A percentile compares a stretch with the other conserved stretches of the same genome.
phyloP scores from a whole-genome alignment of 2,329 filamentous ascomycete genomes.

The Beauveria australis region DNA sequence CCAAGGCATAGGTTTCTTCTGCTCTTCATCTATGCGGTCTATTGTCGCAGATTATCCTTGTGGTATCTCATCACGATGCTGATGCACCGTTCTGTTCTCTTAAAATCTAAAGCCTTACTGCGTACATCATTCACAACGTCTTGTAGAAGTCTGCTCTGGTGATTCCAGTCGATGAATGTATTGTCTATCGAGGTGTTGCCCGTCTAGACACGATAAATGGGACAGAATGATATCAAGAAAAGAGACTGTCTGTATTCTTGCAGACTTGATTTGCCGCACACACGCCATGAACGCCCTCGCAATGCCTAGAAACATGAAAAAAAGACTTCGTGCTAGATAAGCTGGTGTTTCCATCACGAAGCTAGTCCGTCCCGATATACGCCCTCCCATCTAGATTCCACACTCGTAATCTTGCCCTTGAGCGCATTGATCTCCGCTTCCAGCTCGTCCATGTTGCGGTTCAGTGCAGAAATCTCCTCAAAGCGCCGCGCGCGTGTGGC shows the following conservation, averaged over 20 bases:
- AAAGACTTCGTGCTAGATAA: not conserved
- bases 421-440: conserved; percentile 66
- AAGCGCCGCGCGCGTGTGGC: conserved; percentile 71
- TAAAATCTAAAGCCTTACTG: not conserved
- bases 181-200: not conserved
- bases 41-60: not conserved
- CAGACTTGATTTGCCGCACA: not conserved
- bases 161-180: not conserved
- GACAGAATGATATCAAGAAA: not conserved
- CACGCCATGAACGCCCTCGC: conserved; percentile 10
- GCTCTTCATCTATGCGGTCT: not conserved
- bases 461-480: conserved; percentile 75
- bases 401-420: conserved; percentile 53
- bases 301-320: conserved; percentile 8
- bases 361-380: conserved; percentile 33
- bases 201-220: not conserved
- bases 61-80: not conserved
- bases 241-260: not conserved
- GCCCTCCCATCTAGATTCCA: conserved; percentile 54
- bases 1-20: not conserved
- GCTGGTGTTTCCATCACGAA: conserved; percentile 4
- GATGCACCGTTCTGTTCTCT: not conserved
- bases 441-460: conserved; percentile 74
- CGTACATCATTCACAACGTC: not conserved
- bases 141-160: not conserved